These are phyloP conservation scores for Apostasia shenzhenica DNA, from an alignment of 106 monocot genomes.

Conservation along the genomic window DNA sequence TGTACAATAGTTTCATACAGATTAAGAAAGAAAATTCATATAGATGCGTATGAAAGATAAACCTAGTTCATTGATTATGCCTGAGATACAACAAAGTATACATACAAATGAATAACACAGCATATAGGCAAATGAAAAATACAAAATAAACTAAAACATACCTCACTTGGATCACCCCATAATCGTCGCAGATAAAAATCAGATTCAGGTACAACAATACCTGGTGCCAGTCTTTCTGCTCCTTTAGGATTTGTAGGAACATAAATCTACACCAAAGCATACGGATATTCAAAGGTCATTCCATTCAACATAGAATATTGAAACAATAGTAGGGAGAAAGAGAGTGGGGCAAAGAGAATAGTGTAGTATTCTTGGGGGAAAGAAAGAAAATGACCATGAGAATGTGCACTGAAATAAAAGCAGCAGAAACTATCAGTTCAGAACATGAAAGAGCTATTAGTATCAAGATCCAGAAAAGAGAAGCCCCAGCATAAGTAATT, in stretches of 20 bases:
- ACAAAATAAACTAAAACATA: background rate
- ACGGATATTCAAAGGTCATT: background rate
- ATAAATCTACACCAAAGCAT: constrained; percentile 24
- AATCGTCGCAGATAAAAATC: constrained; percentile 29
- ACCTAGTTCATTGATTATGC: background rate
- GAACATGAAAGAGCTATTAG: background rate
- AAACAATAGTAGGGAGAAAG: background rate
- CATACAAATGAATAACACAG: background rate
- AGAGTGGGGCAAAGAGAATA: background rate
- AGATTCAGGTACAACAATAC: constrained; percentile 39
- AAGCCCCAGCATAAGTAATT: too few relatives aligned
- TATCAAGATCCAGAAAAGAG: too few relatives aligned
- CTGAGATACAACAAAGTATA: background rate
- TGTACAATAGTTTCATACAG: too few relatives aligned
- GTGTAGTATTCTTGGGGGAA: background rate
- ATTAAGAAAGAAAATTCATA: too few relatives aligned
- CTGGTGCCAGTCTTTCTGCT: constrained; percentile 40
- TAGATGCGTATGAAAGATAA: background rate
- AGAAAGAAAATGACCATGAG: background rate
- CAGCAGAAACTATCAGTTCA: background rate
- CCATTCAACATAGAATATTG: background rate
- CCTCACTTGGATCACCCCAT: constrained; percentile 30
- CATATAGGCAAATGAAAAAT: background rate
- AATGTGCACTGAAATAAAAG: background rate
- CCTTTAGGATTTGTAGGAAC: constrained; percentile 49